Evolutionary conservation across 108 stramenopile species (phyloP).

Genomic region (Seminavis robusta): DNA sequence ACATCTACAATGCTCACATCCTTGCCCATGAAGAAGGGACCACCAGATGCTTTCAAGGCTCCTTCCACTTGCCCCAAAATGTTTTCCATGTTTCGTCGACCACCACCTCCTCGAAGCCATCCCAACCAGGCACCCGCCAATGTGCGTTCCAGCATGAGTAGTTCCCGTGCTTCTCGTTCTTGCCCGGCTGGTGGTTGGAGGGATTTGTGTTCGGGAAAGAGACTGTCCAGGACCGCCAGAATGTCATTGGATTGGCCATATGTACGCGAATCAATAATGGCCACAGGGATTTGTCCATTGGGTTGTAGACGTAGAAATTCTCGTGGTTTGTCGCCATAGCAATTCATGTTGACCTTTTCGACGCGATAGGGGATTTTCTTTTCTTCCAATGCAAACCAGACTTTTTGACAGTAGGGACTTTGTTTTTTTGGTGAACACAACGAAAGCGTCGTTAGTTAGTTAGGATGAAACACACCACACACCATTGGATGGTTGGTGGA

Average conservation of each 20-base stretch:
- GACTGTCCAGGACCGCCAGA: constrained; percentile 61
- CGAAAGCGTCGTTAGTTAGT: background rate
- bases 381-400: constrained; percentile 77
- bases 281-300: constrained; percentile 76
- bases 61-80: constrained; percentile 66
- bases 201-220: constrained; percentile 49
- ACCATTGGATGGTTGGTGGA: background rate
- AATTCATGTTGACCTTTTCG: constrained; percentile 90
- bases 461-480: background rate
- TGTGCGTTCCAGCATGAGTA: constrained; percentile 78
- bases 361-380: constrained; percentile 86
- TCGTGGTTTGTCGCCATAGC: constrained; percentile 80
- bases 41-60: constrained; percentile 37
- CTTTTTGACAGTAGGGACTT: constrained; percentile 91
- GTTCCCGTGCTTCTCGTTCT: constrained; percentile 38
- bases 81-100: constrained; percentile 39
- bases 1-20: constrained; percentile 72
- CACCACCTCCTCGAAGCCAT: constrained; percentile 74
- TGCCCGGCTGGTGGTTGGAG: constrained; percentile 16
- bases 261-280: constrained; percentile 68
- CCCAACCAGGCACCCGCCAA: constrained; percentile 87
- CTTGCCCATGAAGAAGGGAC: constrained; percentile 84
- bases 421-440: no score
- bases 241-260: constrained; percentile 85
- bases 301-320: constrained; percentile 70